Evolutionary conservation across 352 stramenopile genomes (phyloP), one percentile per base, ranked within the genome.

Genomic region (Discostella stelligera): DNA sequence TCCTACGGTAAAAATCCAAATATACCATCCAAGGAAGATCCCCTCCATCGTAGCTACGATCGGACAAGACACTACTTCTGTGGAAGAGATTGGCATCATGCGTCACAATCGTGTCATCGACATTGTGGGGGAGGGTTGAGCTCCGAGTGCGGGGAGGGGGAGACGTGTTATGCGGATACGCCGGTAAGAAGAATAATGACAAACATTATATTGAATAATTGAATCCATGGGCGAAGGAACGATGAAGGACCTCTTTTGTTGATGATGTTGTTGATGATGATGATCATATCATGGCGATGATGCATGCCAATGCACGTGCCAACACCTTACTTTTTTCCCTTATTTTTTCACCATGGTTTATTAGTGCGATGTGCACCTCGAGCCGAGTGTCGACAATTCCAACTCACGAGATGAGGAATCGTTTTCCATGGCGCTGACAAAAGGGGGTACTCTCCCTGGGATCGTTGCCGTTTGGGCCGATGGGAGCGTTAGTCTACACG

Each of bases 91-190:
- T 93, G 87, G 87, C 83, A 91, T 77, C 77, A 93, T 82, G 87
- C 87, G 0, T 39, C 79, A 0, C 32, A 79, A 50, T 77, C 75
- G 50, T 93, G 87, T 80, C 66, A 77, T 56, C 80, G 63, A 39
- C 85, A 84, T 66, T 93, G 87, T 84, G 79, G 79, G 3, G 72
- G 65, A 25, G 87, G 85, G 25, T 48, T 72, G 32, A 56, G 66
- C 9, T 69, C 21, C 21, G 82, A 89, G 18, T 93, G 87, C 83
- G 83, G 77, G 0, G 78, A 85, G 32, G 82, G 77, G 39, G 74
- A 91, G 78, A 86, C 64, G 14, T 93, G 88, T 71, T 91, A 86
- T 79, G 85, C 88, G 6, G 85, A 93, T 78, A 91, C 85, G n/a
- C 78, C 88, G 53, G 71, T 79, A 48, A 79, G 71, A 72, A 6